Evolutionary conservation across 1,284 basidiomycete genomes (phyloP).

Genomic region (Microbotryum lychnidis-dioicae): DNA sequence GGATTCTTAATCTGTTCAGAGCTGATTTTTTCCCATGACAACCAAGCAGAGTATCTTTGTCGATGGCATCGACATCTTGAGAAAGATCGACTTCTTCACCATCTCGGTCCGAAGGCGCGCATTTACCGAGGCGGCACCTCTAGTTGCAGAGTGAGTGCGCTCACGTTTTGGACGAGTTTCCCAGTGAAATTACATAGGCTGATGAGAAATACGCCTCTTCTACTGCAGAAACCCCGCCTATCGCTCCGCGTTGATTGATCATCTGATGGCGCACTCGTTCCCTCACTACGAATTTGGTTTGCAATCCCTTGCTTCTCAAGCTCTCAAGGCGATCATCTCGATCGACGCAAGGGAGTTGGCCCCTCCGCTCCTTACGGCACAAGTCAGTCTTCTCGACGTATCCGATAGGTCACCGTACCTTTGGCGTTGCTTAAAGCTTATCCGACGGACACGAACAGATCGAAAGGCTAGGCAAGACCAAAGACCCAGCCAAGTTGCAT

Average conservation of each 20-base stretch:
- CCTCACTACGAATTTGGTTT: constrained; percentile 85
- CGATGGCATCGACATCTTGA: constrained; percentile 85
- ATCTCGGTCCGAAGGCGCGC: constrained; percentile 77
- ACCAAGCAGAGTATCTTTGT: constrained; percentile 65
- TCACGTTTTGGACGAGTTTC: not conserved
- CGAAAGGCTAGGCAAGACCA: constrained; percentile 49
- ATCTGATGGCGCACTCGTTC: constrained; percentile 65
- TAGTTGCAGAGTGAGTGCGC: constrained; percentile 66
- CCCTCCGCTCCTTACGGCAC: not conserved
- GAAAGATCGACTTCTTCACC: constrained; percentile 89
- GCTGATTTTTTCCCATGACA: constrained; percentile 6
- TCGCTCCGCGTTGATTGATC: constrained; percentile 58
- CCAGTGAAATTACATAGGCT: not conserved
- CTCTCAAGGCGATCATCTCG: constrained; percentile 60
- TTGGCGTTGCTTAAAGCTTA: not conserved
- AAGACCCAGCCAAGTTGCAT: constrained; percentile 67
- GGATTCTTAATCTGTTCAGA: not conserved
- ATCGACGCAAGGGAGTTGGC: constrained; percentile 52
- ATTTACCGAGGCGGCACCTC: constrained; percentile 71
- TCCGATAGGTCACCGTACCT: not conserved
- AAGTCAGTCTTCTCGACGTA: not conserved
- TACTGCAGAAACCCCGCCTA: constrained; percentile 53
- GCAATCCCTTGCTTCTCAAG: constrained; percentile 69
- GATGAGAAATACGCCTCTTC: not conserved
- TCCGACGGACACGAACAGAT: constrained; percentile 43